Conservation (phyloP, 1,284 basidiomycete genomes). For the Phenoliferia sp. region DNA sequence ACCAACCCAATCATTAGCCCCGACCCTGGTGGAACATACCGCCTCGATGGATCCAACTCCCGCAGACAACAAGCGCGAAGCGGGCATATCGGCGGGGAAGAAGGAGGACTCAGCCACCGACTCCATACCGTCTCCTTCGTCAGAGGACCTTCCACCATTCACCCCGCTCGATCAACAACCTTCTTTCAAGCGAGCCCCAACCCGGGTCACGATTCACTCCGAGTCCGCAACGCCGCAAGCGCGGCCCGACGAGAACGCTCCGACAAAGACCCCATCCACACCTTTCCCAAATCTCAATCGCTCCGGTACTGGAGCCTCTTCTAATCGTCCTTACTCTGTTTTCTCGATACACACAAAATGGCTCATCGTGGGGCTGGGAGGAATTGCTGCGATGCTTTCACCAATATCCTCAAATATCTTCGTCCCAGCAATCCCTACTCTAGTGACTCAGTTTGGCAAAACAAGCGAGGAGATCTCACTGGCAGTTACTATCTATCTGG, state of each 20-base stretch:
- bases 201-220: background rate
- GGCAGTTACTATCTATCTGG: background rate
- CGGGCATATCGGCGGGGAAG: background rate
- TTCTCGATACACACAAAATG: background rate
- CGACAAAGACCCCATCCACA: too few species aligned
- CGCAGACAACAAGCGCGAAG: background rate
- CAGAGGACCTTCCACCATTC: background rate
- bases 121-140: background rate
- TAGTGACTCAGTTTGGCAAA: background rate
- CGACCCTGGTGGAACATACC: too few species aligned
- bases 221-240: too few species aligned
- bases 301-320: background rate
- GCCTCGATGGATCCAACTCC: too few species aligned
- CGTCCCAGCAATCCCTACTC: background rate
- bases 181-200: background rate
- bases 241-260: too few species aligned
- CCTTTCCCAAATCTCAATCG: background rate
- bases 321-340: background rate
- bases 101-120: background rate
- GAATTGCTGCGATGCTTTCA: background rate
- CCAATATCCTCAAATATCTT: background rate
- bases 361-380: background rate
- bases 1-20: too few species aligned
- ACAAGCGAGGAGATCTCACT: background rate
- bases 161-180: background rate